Conservation (phyloP, 352 stramenopile species). For the Pythium periplocum region DNA sequence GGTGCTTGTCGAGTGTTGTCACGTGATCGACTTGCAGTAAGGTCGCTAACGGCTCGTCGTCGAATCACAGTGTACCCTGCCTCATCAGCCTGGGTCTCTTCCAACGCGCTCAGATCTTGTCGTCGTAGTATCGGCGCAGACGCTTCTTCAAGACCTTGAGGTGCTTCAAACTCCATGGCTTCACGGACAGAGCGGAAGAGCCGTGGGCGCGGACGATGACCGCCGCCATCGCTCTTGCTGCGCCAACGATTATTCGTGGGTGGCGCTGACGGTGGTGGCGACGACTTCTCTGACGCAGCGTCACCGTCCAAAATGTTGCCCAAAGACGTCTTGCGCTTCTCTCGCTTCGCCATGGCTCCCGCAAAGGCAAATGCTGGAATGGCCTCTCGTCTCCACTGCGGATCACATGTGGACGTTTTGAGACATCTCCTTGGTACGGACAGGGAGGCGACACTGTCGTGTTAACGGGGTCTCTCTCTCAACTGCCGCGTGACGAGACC, state of each 20-base stretch:
- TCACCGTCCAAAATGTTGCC: conserved; percentile 24
- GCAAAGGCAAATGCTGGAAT: background rate
- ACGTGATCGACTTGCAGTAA: background rate
- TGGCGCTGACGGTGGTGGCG: background rate
- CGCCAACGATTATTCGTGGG: conserved; percentile 1
- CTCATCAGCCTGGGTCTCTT: conserved; percentile 17
- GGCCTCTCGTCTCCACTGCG: too few species aligned
- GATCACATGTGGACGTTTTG: too few species aligned
- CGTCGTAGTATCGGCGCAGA: background rate
- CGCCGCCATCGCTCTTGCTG: conserved; percentile 11
- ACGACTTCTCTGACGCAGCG: background rate
- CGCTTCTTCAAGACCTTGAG: conserved; percentile 5
- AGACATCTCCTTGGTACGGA: too few species aligned
- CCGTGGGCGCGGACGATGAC: background rate
- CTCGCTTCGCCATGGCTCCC: conserved; percentile 9
- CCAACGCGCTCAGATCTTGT: conserved; percentile 8
- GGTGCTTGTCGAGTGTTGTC: background rate
- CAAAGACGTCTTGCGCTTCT: conserved; percentile 29
- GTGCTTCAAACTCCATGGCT: conserved; percentile 21
- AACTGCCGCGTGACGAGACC: background rate
- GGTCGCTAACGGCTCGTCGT: conserved; percentile 10
- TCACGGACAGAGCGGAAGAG: conserved; percentile 19
- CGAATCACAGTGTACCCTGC: conserved; percentile 25
- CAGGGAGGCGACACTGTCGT: too few species aligned
- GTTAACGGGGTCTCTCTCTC: too few species aligned